phyloP scores from a whole-genome alignment of 768 basidiomycete genomes.

The Psilocybe subaeruginosa region DNA sequence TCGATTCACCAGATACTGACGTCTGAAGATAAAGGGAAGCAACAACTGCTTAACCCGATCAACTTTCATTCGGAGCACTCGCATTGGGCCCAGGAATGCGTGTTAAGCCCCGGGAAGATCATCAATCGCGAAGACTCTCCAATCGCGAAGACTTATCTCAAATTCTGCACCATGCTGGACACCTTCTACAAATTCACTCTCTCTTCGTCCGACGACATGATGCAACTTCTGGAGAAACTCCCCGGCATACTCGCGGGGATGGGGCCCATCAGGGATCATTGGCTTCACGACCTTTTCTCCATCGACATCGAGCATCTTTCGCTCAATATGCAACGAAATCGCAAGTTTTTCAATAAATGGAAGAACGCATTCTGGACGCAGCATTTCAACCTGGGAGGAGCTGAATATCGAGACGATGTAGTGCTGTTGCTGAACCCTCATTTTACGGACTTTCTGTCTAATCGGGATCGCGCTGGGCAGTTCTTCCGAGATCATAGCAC shows the following conservation, averaged over 20 bases:
- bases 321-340: neutral
- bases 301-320: neutral
- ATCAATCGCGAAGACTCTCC: neutral
- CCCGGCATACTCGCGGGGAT: slow-evolving; percentile 11
- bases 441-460: slow-evolving; percentile 10
- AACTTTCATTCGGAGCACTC: slow-evolving; percentile 19
- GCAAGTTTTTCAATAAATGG: slow-evolving; percentile 16
- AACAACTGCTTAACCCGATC: slow-evolving; percentile 5
- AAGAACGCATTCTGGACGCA: slow-evolving; percentile 4
- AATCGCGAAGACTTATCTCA: neutral
- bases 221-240: slow-evolving; percentile 5
- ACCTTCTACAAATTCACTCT: slow-evolving; percentile 10
- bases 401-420: neutral
- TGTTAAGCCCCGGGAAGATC: neutral
- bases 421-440: slow-evolving; percentile 18
- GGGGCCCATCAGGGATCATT: slow-evolving; percentile 10
- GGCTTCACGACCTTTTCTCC: slow-evolving; percentile 13
- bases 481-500: slow-evolving; percentile 3
- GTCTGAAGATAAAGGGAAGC: neutral
- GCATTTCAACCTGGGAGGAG: neutral
- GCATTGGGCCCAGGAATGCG: slow-evolving; percentile 14
- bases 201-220: slow-evolving; percentile 9
- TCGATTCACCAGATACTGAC: neutral
- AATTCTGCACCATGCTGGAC: slow-evolving; percentile 11
- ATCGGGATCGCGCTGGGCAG: slow-evolving; percentile 4